Evolutionary conservation across 192 early-diverging fungal species (phyloP), one percentile per base, ranked within the genome.

Genomic region (Backusella sp.): DNA sequence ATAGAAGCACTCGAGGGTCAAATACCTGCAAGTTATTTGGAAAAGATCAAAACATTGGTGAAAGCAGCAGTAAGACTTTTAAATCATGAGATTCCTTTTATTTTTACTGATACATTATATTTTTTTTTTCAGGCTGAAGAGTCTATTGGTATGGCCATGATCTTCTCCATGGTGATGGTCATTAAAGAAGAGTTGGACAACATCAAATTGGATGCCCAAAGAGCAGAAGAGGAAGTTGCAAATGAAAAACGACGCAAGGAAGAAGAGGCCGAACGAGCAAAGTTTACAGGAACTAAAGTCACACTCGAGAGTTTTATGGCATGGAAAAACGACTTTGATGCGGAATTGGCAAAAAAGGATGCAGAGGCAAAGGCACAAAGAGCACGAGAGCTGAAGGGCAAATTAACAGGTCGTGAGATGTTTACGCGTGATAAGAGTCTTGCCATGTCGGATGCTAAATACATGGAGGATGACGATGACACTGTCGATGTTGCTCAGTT

Each of bases 391-490:
- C 71, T 35, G 19, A 77, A 76, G 72, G 66, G 66, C 44, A 80
- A 73, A 68, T 42, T 73, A 6, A 59, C 53, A 26, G 77, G 65
- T 81, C 88, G 95, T 42, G 91, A 96, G 86, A 81, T 96, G 86
- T 99, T 99, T 79, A 95, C 96, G 81, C 91, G 94, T 74, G 94
- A 99, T 82, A 88, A 89, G 84, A 84, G 91, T 37, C 87, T 99
- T 71, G 95, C 93, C 46, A 85, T 86, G 77, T 94, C 92, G 14
- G 97, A 99, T 84, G 86, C 91, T 35, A 89, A 83, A 28, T 91
- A 89, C 76, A 88, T 95, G 82, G 90, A 92, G 41, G 97, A 97
- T 17, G 96, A 91, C 32, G 96, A 97, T 82, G 92, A 92, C 32
- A 86, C 92, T 14, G 95, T 98, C 21, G 96, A 95, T 80, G 79